Base-by-base conservation (phyloP, 2,329 filamentous ascomycete species). In the Alternaria triticina region DNA sequence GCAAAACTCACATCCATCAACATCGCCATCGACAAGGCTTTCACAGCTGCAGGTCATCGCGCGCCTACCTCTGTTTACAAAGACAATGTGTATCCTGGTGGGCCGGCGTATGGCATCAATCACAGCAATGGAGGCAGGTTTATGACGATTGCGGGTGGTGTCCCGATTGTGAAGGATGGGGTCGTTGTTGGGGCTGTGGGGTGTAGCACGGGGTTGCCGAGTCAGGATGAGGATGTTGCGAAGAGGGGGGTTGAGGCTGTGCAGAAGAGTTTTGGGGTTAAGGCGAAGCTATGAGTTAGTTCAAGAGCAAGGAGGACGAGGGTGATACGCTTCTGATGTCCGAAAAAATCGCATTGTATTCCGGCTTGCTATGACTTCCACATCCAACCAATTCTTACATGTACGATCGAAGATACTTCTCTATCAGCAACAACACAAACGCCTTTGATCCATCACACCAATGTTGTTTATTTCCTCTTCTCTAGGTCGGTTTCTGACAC, bases 11-110 rank as follows among this genome's bases (percentile, higher is more conserved):
- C 83, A n/a, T 82, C 86, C 5, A 71, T 74, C 69, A 86, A 87
- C 75, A 85, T 90, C 73, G 85, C 88, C 1, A 90, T 91, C 13
- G 88, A 90, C 52, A 86, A 87, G 66, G 86, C 86, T 15, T 87
- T 86, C 71, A 88, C 86, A 3, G 86, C 86, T 4, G 84, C 86
- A 1, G 86, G 86, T 15, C 86, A 87, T 74, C 78, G 82, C 20
- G 76, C 81, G 5, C 84, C 85, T 0, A 87, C 86, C 0, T 81
- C 82, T 22, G 77, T 80, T 3, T 88, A 87, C 74, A 85, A 85
- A 60, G 85, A 86, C 64, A 80, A 79, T 44, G 85, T 87, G 20
- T 82, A 83, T 78, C 85, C 86, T 6, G 86, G 86, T 7, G 85
- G 86, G 1, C 74, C 79, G 1, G 85, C 83, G 0, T 87, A 83